These are phyloP conservation scores for Botrytis pseudocinerea DNA, from an alignment of 2,329 filamentous ascomycete genomes.

Conservation along the genomic window DNA sequence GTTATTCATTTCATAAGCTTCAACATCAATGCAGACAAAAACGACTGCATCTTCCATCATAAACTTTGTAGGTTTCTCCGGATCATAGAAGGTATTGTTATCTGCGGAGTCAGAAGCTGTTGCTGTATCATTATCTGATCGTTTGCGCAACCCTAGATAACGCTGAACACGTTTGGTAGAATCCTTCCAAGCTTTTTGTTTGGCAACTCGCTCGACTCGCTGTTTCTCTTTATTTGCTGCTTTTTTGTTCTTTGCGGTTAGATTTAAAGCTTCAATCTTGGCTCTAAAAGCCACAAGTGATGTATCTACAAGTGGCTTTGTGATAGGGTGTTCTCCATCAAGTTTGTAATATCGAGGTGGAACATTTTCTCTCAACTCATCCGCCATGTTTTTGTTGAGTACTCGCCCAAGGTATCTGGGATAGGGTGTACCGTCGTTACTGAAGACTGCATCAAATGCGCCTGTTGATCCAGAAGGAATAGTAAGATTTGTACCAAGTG, in stretches of 20 bases:
- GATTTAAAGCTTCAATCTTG: constrained; percentile 54
- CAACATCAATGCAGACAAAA: constrained; percentile 79
- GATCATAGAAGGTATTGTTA: constrained; percentile 45
- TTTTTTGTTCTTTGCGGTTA: constrained; percentile 50
- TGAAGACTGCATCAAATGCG: constrained; percentile 64
- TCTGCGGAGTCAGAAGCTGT: constrained; percentile 25
- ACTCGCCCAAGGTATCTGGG: constrained; percentile 69
- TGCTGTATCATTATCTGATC: constrained; percentile 12
- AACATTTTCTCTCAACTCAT: constrained; percentile 37
- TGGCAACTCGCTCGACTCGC: constrained; percentile 49
- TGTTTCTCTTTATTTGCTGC: constrained; percentile 50
- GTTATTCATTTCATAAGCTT: constrained; percentile 71
- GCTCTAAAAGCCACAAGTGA: constrained; percentile 52
- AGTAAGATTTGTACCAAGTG: constrained; percentile 53
- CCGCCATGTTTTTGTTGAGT: constrained; percentile 44
- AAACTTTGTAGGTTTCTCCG: constrained; percentile 48
- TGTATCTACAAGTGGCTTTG: constrained; percentile 40
- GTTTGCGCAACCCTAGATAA: constrained; percentile 67
- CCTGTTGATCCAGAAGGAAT: constrained; percentile 56
- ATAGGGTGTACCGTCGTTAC: constrained; percentile 56
- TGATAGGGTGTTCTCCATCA: constrained; percentile 34
- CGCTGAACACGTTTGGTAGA: constrained; percentile 65
- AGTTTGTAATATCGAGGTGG: constrained; percentile 37
- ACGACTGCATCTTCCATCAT: constrained; percentile 57
- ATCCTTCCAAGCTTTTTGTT: constrained; percentile 53